These are phyloP conservation scores for Trametes sp. DNA, from an alignment of 1,284 basidiomycete species.

Conservation along the genomic window DNA sequence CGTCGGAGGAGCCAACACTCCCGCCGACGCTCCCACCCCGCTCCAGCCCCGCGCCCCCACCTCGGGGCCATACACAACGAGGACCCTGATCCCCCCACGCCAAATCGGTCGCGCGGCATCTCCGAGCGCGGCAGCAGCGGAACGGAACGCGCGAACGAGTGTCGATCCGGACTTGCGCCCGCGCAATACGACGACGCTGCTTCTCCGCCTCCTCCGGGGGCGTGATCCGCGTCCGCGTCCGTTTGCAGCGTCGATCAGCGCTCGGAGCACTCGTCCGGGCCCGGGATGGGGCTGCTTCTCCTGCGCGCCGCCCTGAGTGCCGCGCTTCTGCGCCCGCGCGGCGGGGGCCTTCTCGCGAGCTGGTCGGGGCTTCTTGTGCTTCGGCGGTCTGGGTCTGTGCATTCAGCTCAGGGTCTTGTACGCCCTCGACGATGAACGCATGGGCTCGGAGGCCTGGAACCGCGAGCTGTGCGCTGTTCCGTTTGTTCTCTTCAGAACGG, in stretches of 20 bases:
- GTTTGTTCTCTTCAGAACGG: neutral
- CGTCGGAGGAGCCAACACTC: neutral
- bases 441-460: neutral
- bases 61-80: neutral
- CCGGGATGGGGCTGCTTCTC: slow-evolving; percentile 23
- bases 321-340: too few relatives aligned
- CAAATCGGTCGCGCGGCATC: neutral
- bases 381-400: neutral
- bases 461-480: neutral
- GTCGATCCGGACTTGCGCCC: slow-evolving; percentile 10
- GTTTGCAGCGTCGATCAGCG: slow-evolving; percentile 3
- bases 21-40: slow-evolving; percentile 3
- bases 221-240: slow-evolving; percentile 7
- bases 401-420: neutral
- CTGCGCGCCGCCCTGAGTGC: too few relatives aligned
- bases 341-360: neutral
- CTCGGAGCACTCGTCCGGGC: slow-evolving; percentile 16
- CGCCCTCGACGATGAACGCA: neutral
- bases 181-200: neutral
- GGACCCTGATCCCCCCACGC: slow-evolving; percentile 12
- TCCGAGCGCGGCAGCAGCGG: slow-evolving; percentile 14
- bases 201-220: slow-evolving; percentile 8
- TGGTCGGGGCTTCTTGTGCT: neutral
- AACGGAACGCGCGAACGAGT: neutral
- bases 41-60: neutral